Percentiles rank a stretch among this genome's conserved stretches.
phyloP scores from a whole-genome alignment of 2,329 filamentous ascomycete species.

The Geosmithia putterillii region DNA sequence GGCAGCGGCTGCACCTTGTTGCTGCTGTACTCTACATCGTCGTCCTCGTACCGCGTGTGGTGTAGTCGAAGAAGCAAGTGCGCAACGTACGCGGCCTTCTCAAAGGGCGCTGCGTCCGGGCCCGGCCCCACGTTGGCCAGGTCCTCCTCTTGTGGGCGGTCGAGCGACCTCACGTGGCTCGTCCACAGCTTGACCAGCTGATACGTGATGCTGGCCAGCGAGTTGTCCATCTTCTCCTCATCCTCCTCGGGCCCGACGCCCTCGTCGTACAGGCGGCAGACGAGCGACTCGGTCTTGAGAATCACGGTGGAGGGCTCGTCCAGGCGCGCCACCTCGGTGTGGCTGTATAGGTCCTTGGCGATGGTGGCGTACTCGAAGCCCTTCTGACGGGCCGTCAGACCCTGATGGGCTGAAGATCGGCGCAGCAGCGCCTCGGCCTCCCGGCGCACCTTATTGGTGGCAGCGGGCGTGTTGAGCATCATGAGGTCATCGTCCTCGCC shows the following conservation, averaged over 20 bases:
- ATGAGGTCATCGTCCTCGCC: constrained; percentile 38
- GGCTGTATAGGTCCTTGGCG: constrained; percentile 54
- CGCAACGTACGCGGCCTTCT: constrained; percentile 70
- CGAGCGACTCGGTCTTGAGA: constrained; percentile 59
- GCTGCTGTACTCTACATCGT: constrained; percentile 21
- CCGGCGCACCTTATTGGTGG: constrained; percentile 35
- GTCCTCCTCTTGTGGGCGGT: constrained; percentile 34
- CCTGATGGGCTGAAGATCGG: constrained; percentile 36
- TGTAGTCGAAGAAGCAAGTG: constrained; percentile 68
- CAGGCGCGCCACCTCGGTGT: constrained; percentile 44
- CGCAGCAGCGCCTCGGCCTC: constrained; percentile 46
- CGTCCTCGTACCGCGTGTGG: constrained; percentile 41
- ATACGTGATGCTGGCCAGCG: constrained; percentile 39
- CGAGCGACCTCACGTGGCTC: constrained; percentile 22
- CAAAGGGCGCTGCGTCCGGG: constrained; percentile 46
- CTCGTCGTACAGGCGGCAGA: constrained; percentile 53
- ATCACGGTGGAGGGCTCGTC: constrained; percentile 62
- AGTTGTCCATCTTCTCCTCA: constrained; percentile 40
- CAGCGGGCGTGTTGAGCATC: constrained; percentile 42
- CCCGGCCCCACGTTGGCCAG: constrained; percentile 54
- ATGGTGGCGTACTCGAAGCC: constrained; percentile 46
- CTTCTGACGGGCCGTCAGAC: background rate
- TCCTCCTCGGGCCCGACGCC: constrained; percentile 45
- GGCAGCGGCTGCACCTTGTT: constrained; percentile 48
- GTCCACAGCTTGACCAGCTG: constrained; percentile 45